Percentiles rank a stretch among this genome's conserved stretches.
Conservation (phyloP, 2,329 filamentous ascomycete genomes). For the Dactylellina cionopaga region DNA sequence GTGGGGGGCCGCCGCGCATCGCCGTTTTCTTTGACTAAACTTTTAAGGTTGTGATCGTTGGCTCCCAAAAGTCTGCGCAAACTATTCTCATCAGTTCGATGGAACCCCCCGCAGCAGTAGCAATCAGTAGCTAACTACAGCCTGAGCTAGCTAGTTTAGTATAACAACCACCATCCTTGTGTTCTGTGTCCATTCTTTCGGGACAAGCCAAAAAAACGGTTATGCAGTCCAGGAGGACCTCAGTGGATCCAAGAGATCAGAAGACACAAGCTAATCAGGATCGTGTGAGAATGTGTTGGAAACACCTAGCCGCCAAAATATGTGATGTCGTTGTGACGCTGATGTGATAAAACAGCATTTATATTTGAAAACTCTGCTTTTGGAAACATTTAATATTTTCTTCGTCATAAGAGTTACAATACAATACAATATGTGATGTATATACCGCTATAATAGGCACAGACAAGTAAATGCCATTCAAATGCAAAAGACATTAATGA, state of each 20-base stretch:
- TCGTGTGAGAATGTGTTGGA: no score
- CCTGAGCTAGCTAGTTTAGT: conserved; percentile 12
- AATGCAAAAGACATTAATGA: no score
- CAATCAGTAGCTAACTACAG: neutral
- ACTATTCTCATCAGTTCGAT: neutral
- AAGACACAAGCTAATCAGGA: no score
- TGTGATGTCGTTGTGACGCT: conserved; percentile 19
- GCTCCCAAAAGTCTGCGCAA: conserved; percentile 19
- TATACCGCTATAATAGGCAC: no score
- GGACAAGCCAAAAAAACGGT: conserved; percentile 3
- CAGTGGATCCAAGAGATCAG: no score
- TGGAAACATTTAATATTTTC: no score
- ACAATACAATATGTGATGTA: no score
- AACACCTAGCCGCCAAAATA: no score
- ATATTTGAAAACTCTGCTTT: neutral
- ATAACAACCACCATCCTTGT: neutral
- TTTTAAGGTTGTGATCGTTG: conserved; percentile 32
- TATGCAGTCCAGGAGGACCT: neutral
- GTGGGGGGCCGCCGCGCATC: conserved; percentile 26
- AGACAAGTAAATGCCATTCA: no score
- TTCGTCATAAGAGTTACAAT: no score
- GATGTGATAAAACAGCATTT: neutral
- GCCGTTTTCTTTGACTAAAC: conserved; percentile 29
- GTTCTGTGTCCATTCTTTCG: neutral
- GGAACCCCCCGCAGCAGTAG: neutral